phyloP scores from a whole-genome alignment of 2,329 filamentous ascomycete genomes.

The Ceratocystiopsis minuta region DNA sequence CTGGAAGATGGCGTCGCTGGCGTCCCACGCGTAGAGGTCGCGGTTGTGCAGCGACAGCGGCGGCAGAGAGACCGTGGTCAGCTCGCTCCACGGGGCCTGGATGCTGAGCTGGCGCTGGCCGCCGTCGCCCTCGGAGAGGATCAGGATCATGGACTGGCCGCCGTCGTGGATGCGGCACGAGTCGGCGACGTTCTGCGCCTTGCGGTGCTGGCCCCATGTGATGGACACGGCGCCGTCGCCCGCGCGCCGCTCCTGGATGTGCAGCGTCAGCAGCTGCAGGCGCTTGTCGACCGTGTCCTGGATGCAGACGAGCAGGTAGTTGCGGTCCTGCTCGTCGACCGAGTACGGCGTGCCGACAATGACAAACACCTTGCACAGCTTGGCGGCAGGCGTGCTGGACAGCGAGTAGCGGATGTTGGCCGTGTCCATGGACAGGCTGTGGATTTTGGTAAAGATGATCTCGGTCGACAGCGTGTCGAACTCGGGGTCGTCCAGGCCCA shows the following conservation, averaged over 20 bases:
- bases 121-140: slow-evolving; percentile 46
- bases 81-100: slow-evolving; percentile 57
- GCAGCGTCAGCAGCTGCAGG: slow-evolving; percentile 47
- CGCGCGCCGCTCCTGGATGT: slow-evolving; percentile 24
- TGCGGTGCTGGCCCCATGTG: slow-evolving; percentile 30
- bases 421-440: slow-evolving; percentile 45
- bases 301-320: slow-evolving; percentile 47
- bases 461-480: slow-evolving; percentile 56
- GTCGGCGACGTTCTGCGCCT: slow-evolving; percentile 51
- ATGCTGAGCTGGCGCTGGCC: slow-evolving; percentile 50
- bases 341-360: slow-evolving; percentile 39
- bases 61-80: slow-evolving; percentile 49
- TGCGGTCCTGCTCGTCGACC: slow-evolving; percentile 32
- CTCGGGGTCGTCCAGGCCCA: slow-evolving; percentile 55
- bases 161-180: slow-evolving; percentile 55
- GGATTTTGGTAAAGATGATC: slow-evolving; percentile 52
- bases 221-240: slow-evolving; percentile 14
- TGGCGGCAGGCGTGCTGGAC: slow-evolving; percentile 31
- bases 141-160: slow-evolving; percentile 47
- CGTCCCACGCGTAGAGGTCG: not conserved
- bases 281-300: slow-evolving; percentile 50
- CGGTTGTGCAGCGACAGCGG: slow-evolving; percentile 30
- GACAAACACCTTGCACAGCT: slow-evolving; percentile 48
- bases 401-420: slow-evolving; percentile 42
- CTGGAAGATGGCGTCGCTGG: slow-evolving; percentile 1